phyloP scores from a whole-genome alignment of 768 basidiomycete genomes.

The Mycena vitilis region DNA sequence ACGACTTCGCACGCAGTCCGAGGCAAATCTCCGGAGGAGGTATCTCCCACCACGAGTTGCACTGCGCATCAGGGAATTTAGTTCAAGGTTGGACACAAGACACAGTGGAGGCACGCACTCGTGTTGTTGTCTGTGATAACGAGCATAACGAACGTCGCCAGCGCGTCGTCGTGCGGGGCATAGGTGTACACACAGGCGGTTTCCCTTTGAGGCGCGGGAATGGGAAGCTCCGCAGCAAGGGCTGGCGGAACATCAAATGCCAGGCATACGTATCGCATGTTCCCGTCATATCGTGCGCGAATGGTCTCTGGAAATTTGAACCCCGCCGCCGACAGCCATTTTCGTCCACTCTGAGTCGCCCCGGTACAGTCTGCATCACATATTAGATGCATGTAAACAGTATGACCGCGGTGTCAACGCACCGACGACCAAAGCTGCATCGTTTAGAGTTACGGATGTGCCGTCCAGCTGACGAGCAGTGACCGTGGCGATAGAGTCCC shows the following conservation, averaged over 20 bases:
- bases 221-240: constrained; percentile 10
- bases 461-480: constrained; percentile 33
- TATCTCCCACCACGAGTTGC: constrained; percentile 4
- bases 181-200: not conserved
- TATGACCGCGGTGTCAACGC: not conserved
- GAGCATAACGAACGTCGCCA: not conserved
- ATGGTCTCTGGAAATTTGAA: constrained; percentile 5
- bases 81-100: not conserved
- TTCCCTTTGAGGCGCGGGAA: not conserved
- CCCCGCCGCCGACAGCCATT: constrained; percentile 17
- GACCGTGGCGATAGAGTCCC: constrained; percentile 21
- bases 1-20: constrained; percentile 6
- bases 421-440: constrained; percentile 30
- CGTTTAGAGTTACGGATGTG: constrained; percentile 13
- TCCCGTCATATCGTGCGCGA: constrained; percentile 1
- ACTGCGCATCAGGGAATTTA: constrained; percentile 1
- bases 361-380: constrained; percentile 21
- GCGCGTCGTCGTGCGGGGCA: not conserved
- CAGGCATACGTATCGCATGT: constrained; percentile 1
- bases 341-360: constrained; percentile 8
- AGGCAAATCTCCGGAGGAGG: constrained; percentile 1
- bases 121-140: constrained; percentile 28
- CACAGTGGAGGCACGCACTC: constrained; percentile 6
- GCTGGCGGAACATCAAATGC: constrained; percentile 5
- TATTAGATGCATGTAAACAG: too few species aligned